These are phyloP conservation scores for Saccharomycopsis sp. DNA, from an alignment of 805 yeast species.

Conservation along the genomic window DNA sequence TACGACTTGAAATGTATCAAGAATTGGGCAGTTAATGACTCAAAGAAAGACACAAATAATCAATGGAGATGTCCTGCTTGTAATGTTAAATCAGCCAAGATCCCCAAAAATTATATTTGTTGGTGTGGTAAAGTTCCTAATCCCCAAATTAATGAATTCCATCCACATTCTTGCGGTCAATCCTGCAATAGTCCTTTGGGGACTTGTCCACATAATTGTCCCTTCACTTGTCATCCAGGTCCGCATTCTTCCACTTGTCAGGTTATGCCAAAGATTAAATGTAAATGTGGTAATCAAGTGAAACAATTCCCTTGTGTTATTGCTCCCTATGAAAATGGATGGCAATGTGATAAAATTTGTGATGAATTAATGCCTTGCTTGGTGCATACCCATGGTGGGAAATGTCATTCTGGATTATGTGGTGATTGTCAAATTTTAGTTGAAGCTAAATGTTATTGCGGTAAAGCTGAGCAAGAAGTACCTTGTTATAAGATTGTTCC, in stretches of 20 bases:
- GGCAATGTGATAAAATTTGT: constrained; percentile 63
- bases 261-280: constrained; percentile 60
- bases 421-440: constrained; percentile 57
- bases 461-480: constrained; percentile 39
- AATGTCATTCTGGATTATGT: constrained; percentile 80
- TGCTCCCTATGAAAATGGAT: constrained; percentile 60
- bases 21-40: constrained; percentile 80
- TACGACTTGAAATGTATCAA: constrained; percentile 80
- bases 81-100: constrained; percentile 37
- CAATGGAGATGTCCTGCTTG: constrained; percentile 88
- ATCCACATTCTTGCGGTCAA: constrained; percentile 88
- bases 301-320: constrained; percentile 67
- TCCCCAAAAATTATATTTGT: constrained; percentile 59
- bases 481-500: constrained; percentile 41
- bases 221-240: constrained; percentile 80
- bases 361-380: constrained; percentile 62
- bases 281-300: constrained; percentile 65
- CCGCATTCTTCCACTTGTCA: constrained; percentile 73
- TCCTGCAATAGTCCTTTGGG: constrained; percentile 54
- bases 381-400: constrained; percentile 52
- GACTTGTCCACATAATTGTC: constrained; percentile 67
- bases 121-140: constrained; percentile 83
- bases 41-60: constrained; percentile 39
- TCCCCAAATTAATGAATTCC: constrained; percentile 50
- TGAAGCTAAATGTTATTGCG: constrained; percentile 66